Evolutionary conservation across 2,329 filamentous ascomycete genomes (phyloP).

Genomic region (Periconia sp.): DNA sequence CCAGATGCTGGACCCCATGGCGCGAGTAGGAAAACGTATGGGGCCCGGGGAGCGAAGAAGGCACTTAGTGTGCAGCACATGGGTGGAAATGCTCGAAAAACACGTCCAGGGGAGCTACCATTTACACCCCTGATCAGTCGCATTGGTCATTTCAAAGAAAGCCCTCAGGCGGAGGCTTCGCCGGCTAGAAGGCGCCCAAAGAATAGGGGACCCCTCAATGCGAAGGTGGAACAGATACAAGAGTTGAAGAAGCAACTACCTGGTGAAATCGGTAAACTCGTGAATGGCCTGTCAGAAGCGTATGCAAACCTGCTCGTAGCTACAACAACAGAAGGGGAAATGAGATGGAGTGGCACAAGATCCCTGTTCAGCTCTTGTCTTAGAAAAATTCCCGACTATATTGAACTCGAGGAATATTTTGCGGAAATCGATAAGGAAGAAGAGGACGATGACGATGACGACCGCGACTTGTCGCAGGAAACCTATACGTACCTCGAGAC

Average conservation of each 20-base stretch:
- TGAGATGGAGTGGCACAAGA: conserved; percentile 34
- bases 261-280: conserved; percentile 29
- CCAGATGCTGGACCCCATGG: conserved; percentile 24
- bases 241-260: conserved; percentile 22
- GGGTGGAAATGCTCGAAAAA: conserved; percentile 2
- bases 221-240: conserved; percentile 20
- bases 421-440: conserved; percentile 32
- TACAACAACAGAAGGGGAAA: conserved; percentile 21
- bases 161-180: conserved; percentile 31
- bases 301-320: conserved; percentile 40
- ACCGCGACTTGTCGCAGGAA: conserved; percentile 39
- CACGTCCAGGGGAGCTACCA: conserved; percentile 35
- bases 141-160: conserved; percentile 30
- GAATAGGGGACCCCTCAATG: conserved; percentile 26
- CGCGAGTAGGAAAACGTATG: conserved; percentile 35
- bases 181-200: conserved; percentile 25
- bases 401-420: conserved; percentile 43
- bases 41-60: conserved; percentile 26
- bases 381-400: conserved; percentile 44
- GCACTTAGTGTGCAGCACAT: conserved; percentile 4
- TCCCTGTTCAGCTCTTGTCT: conserved; percentile 45
- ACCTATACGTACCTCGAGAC: conserved; percentile 45
- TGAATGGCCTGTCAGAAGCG: conserved; percentile 33
- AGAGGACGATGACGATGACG: conserved; percentile 31
- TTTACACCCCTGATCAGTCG: conserved; percentile 40